Evolutionary conservation across 1,139 yeast species (phyloP), one percentile per base, ranked within the genome.

Genomic region (Ashbya aceris): DNA sequence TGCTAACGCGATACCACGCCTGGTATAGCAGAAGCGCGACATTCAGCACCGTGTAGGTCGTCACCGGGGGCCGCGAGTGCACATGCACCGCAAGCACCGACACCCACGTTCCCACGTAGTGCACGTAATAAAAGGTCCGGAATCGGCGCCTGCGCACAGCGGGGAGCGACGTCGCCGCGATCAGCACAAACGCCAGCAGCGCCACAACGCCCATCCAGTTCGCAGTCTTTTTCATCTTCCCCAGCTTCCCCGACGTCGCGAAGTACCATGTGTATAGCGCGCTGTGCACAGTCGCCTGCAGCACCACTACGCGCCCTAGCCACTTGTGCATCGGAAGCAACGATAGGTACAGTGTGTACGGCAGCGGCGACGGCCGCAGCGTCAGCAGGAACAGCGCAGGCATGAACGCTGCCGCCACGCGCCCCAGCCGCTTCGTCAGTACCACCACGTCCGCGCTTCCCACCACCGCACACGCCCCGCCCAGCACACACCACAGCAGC

Each of bases 11-110:
- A 44, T 67, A 57, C 13, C 53, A 36, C 17, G 66, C 58, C 50
- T 74, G 69, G 62, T 71, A 70, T 0, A 63, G 36, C 27, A 86
- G 60, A 7, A 86, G 64, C 1, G 58, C 30, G 1, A 73, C 47
- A 44, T 77, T 77, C 39, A 76, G 47, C 1, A 64, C 43, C 1
- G 83, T 75, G 39, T 69, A 64, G 3, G 76, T 63, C 9, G 71
- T 65, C 8, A 81, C 79, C 1, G 76, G 74, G 0, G 96, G 96
- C 43, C 96, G 72, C 2, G 94, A 85, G 60, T 89, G 97, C 51
- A 76, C 67, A 33, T 77, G 76, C 14, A 83, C 64, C 30, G 78
- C 52, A 0, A 77, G 47, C 1, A 85, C 77, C 27, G 75, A 67
- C 0, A 71, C 49, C 83, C 93, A 79, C 1, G 91, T 77, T 45